Percentiles rank a stretch among this genome's conserved stretches.
Evolutionary conservation across 179 eudicot species (phyloP).

Genomic region (Patellifolia procumbens): DNA sequence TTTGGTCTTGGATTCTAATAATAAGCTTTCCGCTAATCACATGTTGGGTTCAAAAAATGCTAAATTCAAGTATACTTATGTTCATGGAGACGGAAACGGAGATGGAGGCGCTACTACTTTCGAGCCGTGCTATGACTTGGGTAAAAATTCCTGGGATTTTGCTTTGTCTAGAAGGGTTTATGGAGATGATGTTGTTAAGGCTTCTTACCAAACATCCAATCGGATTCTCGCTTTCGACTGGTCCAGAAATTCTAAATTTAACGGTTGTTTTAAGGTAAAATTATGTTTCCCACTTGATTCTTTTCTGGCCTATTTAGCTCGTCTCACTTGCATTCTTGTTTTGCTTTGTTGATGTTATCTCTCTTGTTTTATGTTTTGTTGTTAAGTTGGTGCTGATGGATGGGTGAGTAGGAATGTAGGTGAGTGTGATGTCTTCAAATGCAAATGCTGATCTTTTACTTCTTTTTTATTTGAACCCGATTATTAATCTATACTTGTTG

Average conservation of each 20-base stretch:
- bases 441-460: too few relatives aligned
- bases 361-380: background rate
- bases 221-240: slow-evolving; percentile 66
- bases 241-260: slow-evolving; percentile 54
- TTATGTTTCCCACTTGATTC: background rate
- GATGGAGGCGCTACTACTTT: slow-evolving; percentile 56
- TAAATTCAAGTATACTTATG: slow-evolving; percentile 61
- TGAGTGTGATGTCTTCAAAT: background rate
- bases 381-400: background rate
- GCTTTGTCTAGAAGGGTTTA: slow-evolving; percentile 59
- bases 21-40: slow-evolving; percentile 63
- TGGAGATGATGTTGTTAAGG: slow-evolving; percentile 62
- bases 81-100: too few relatives aligned
- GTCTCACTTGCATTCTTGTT: background rate
- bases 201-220: slow-evolving; percentile 63
- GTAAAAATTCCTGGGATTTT: slow-evolving; percentile 79
- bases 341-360: too few relatives aligned
- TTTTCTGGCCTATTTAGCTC: background rate
- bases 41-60: slow-evolving; percentile 57
- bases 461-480: background rate
- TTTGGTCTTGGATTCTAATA: slow-evolving; percentile 58
- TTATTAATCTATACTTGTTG: background rate
- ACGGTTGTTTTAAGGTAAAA: slow-evolving; percentile 66
- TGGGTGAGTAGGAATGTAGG: background rate
- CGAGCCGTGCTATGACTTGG: slow-evolving; percentile 68